These are phyloP conservation scores for Eucalyptus cloeziana DNA, from an alignment of 345 rosid species.

Conservation along the genomic window DNA sequence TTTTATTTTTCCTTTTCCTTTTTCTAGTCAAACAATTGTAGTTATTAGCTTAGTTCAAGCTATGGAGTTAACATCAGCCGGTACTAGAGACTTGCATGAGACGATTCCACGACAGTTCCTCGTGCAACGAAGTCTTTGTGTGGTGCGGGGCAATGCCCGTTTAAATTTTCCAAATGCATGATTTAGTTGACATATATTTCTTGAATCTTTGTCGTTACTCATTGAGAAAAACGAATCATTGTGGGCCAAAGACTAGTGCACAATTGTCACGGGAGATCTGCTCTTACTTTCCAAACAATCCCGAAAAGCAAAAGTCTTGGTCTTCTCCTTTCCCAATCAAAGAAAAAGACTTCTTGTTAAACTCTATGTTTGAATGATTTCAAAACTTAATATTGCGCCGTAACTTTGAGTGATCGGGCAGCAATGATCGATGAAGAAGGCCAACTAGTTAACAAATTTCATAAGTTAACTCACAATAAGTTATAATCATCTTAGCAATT, in stretches of 20 bases:
- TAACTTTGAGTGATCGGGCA: neutral
- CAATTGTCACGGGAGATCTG: too few species aligned
- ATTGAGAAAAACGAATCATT: neutral
- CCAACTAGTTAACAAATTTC: neutral
- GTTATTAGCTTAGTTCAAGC: neutral
- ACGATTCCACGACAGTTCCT: neutral
- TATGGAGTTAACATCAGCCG: neutral
- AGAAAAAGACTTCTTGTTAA: too few species aligned
- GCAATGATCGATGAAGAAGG: neutral
- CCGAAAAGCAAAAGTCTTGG: too few species aligned
- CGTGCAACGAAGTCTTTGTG: neutral
- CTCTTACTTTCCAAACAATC: too few species aligned
- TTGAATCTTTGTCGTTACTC: neutral
- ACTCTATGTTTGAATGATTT: too few species aligned
- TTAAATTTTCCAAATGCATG: neutral
- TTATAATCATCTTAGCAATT: neutral
- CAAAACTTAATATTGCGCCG: fast-evolving
- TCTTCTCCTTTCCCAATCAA: too few species aligned
- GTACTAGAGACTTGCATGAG: neutral
- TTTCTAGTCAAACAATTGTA: neutral
- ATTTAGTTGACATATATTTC: neutral
- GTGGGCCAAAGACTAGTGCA: too few species aligned
- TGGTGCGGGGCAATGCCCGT: neutral
- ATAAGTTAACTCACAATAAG: too few species aligned
- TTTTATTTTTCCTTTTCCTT: neutral